A percentile compares a stretch with the other conserved stretches of the same genome.
Conservation (phyloP, 495 filamentous ascomycete species). For the Polyplosphaeria fusca region DNA sequence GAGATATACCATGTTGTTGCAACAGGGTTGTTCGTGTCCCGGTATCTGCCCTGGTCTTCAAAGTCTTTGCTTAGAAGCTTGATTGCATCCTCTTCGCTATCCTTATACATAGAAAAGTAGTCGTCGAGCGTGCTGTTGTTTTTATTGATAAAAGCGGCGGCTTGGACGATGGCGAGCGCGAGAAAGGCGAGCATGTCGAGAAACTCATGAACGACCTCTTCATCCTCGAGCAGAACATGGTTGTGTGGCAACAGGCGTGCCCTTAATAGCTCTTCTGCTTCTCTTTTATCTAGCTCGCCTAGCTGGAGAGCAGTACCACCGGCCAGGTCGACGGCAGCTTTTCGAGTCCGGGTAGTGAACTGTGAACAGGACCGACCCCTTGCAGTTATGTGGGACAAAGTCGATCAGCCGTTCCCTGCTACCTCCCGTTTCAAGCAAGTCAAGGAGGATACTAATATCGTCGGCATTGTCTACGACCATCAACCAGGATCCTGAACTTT, state of each 20-base stretch:
- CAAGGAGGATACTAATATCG: background rate
- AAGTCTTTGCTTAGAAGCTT: constrained; percentile 21
- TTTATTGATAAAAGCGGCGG: constrained; percentile 36
- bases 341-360: constrained; percentile 35
- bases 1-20: constrained; percentile 25
- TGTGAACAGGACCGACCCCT: constrained; percentile 41
- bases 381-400: constrained; percentile 37
- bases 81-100: background rate
- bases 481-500: constrained; percentile 3
- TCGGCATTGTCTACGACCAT: constrained; percentile 11
- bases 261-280: constrained; percentile 11
- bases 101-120: constrained; percentile 25
- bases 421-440: background rate
- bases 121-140: constrained; percentile 26
- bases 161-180: constrained; percentile 37
- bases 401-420: constrained; percentile 24
- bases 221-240: constrained; percentile 16
- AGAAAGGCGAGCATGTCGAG: constrained; percentile 28
- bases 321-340: constrained; percentile 34
- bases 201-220: constrained; percentile 8
- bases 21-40: constrained; percentile 6
- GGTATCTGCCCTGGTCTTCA: constrained; percentile 31
- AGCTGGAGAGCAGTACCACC: constrained; percentile 35
- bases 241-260: constrained; percentile 19
- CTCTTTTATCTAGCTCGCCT: constrained; percentile 31